Evolutionary conservation across 768 basidiomycete species (phyloP), one percentile per base, ranked within the genome.

Genomic region (Naganishia vishniacii): DNA sequence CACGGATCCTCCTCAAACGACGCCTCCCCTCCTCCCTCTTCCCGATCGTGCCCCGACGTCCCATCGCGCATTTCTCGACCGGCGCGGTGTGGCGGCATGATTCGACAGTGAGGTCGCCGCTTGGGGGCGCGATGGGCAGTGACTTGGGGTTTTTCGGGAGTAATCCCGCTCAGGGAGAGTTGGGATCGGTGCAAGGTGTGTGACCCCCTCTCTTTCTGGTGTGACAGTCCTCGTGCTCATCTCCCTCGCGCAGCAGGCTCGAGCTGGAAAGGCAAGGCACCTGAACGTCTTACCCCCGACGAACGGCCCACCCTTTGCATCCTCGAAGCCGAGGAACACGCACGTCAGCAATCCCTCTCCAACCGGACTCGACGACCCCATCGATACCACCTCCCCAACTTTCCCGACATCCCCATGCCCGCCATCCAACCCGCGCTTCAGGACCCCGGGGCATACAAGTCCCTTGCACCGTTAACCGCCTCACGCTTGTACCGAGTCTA

Each of bases 401-500:
- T 56, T 20, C 53, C 53, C 6, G 53, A 56, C 40, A 56, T 56
- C 53, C 34, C 37, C 37, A 13, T 56, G 11, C 53, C 53, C 18
- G 18, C 53, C 7, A 40, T 56, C 34, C 53, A 56, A 34, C 53
- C 53, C 23, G 34, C 53, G 53, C 37, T 26, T 11, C 53, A 56
- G 37, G 53, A 56, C 20, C 18, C 37, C 11, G 37, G 40, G 13
- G 53, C 53, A 23, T 56, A 56, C 53, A 56, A 40, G 34, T 32
- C 53, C 12, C 40, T 23, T 37, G 34, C 53, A 13, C 53, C 34
- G 37, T 40, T 56, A 26, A 56, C 53, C 20, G n/a, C 26, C 2
- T 23, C 53, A 26, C 81, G 88, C 5, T 70, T 87, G 12, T 60
- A 79, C 37, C 83, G 82, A 65, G 75, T 88, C 46, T 97, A 97